These are phyloP conservation scores for Pythium scleroteichum DNA, from an alignment of 352 stramenopile genomes.

Conservation along the genomic window DNA sequence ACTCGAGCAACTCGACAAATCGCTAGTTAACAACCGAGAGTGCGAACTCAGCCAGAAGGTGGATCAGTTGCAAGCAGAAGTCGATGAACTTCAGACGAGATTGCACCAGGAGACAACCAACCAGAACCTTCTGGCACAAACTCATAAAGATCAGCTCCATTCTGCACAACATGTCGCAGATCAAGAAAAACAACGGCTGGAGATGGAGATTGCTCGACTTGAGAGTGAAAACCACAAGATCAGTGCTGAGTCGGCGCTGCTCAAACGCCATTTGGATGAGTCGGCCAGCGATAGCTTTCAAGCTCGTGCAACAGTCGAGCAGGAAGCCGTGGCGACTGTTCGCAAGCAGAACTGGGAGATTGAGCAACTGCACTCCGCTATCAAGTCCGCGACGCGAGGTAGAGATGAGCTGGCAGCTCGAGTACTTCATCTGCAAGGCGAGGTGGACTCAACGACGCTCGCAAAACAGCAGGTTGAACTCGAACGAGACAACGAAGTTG, in stretches of 20 bases:
- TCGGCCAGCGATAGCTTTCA: constrained; percentile 6
- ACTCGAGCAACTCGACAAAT: constrained; percentile 24
- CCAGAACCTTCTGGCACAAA: background rate
- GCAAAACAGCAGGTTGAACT: constrained; percentile 36
- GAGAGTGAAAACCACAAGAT: constrained; percentile 41
- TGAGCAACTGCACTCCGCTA: constrained; percentile 42
- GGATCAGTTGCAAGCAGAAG: constrained; percentile 11
- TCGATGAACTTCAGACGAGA: constrained; percentile 1
- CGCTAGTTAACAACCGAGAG: constrained; percentile 2
- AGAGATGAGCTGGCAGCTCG: constrained; percentile 39
- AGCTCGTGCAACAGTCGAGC: constrained; percentile 18
- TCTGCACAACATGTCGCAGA: constrained; percentile 26
- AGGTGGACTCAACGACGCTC: constrained; percentile 34
- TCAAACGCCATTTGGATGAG: constrained; percentile 24
- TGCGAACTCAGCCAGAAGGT: constrained; percentile 12
- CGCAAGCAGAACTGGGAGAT: constrained; percentile 50
- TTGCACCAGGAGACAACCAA: constrained; percentile 11
- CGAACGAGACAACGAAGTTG: constrained; percentile 26
- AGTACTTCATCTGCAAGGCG: constrained; percentile 28
- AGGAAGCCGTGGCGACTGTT: constrained; percentile 16
- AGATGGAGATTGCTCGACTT: constrained; percentile 17
- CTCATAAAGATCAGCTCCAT: constrained; percentile 25
- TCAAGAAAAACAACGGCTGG: constrained; percentile 22
- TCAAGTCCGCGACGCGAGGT: constrained; percentile 38
- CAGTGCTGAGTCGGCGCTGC: background rate